Percentiles rank a stretch among this genome's conserved stretches.
Evolutionary conservation across 2,329 filamentous ascomycete genomes (phyloP).

Genomic region (Cladosporium halotolerans): DNA sequence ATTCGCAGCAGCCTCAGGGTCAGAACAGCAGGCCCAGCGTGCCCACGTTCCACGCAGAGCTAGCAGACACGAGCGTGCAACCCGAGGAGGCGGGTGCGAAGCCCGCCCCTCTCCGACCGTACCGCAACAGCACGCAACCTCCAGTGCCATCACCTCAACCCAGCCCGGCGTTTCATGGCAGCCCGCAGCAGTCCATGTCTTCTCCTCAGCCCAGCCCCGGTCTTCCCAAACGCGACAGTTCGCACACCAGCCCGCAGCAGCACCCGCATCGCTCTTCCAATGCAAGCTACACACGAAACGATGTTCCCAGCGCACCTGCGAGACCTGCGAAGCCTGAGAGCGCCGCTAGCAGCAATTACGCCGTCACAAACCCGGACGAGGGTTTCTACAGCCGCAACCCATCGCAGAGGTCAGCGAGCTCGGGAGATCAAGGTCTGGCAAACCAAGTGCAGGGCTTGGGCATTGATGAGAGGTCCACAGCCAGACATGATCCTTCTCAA

Average conservation of each 20-base stretch:
- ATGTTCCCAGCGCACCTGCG: not conserved
- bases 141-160: slow-evolving; percentile 1
- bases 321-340: slow-evolving; percentile 13
- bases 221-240: slow-evolving; percentile 10
- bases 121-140: slow-evolving; percentile 4
- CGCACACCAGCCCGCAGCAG: slow-evolving; percentile 11
- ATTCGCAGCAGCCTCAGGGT: slow-evolving; percentile 26
- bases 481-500: slow-evolving; percentile 1
- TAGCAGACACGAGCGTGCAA: slow-evolving; percentile 14
- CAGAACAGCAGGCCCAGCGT: slow-evolving; percentile 12
- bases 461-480: not conserved
- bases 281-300: slow-evolving; percentile 9
- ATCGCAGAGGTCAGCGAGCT: slow-evolving; percentile 1
- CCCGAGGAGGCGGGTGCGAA: slow-evolving; percentile 8
- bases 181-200: not conserved
- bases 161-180: not conserved
- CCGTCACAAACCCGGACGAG: slow-evolving; percentile 4
- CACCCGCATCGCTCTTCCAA: slow-evolving; percentile 8
- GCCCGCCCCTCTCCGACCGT: slow-evolving; percentile 7
- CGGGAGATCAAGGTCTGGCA: not conserved
- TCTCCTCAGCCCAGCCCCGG: slow-evolving; percentile 7
- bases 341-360: slow-evolving; percentile 6
- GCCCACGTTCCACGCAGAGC: slow-evolving; percentile 22
- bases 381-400: slow-evolving; percentile 9
- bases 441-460: slow-evolving; percentile 5